Conservation (phyloP, 2,329 filamentous ascomycete species). For the Fusarium euwallaceae region DNA sequence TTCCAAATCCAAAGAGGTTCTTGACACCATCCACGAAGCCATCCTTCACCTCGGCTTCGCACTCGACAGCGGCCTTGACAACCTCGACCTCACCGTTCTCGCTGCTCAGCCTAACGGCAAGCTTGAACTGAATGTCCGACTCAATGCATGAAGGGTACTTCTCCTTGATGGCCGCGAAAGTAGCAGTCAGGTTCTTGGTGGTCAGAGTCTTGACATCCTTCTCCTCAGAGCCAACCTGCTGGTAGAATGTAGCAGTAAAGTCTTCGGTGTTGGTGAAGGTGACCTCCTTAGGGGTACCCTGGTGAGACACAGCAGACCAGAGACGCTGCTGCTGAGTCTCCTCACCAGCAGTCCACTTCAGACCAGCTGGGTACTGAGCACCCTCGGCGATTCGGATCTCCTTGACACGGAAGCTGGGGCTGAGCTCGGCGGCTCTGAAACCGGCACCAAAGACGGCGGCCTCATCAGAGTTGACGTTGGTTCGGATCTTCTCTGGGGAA, state of each 20-base stretch:
- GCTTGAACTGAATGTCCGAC: conserved; percentile 83
- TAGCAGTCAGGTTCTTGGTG: conserved; percentile 88
- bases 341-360: conserved; percentile 79
- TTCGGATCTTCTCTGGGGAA: conserved; percentile 82
- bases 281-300: conserved; percentile 85
- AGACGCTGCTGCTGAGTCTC: conserved; percentile 83
- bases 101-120: conserved; percentile 78
- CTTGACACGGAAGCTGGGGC: conserved; percentile 97
- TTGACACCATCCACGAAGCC: conserved; percentile 94
- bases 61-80: conserved; percentile 81
- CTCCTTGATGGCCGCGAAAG: conserved; percentile 82
- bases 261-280: conserved; percentile 86
- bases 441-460: conserved; percentile 95
- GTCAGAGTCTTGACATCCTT: conserved; percentile 74
- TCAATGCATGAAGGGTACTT: conserved; percentile 80
- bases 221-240: conserved; percentile 73
- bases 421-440: conserved; percentile 92
- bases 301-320: conserved; percentile 81
- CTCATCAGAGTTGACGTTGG: conserved; percentile 97
- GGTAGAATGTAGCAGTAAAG: conserved; percentile 83
- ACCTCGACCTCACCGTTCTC: conserved; percentile 86
- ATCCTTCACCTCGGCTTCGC: conserved; percentile 85
- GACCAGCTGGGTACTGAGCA: conserved; percentile 77
- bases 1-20: conserved; percentile 94
- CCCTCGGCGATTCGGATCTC: conserved; percentile 90